These are phyloP conservation scores for Nidularia sp. DNA, from an alignment of 768 basidiomycete genomes.

Conservation along the genomic window DNA sequence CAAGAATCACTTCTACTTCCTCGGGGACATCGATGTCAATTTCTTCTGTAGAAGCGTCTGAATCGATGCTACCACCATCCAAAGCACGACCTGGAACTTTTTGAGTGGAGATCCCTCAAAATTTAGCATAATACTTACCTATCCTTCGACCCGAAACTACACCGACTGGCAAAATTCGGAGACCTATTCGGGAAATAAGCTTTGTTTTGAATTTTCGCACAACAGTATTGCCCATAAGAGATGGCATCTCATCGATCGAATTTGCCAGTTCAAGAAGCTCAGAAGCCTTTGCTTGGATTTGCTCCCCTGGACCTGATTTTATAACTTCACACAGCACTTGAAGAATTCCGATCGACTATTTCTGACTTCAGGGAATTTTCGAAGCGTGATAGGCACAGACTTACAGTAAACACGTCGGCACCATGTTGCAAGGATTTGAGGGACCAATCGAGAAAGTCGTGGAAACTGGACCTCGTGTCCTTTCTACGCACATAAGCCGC, in stretches of 20 bases:
- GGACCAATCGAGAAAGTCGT: constrained; percentile 49
- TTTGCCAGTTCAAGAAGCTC: constrained; percentile 42
- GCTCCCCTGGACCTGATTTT: constrained; percentile 57
- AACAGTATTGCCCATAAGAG: constrained; percentile 53
- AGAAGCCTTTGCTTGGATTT: constrained; percentile 38
- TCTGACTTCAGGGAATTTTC: too few relatives aligned
- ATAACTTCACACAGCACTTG: constrained; percentile 68
- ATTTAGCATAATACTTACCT: too few relatives aligned
- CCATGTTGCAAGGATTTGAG: constrained; percentile 30
- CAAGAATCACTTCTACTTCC: constrained; percentile 70
- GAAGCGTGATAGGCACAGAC: too few relatives aligned
- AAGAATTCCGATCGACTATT: constrained; percentile 70
- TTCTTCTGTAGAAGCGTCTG: constrained; percentile 15
- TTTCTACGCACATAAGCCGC: constrained; percentile 34
- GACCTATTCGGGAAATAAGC: constrained; percentile 58
- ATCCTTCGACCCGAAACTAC: constrained; percentile 28
- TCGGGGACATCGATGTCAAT: constrained; percentile 68
- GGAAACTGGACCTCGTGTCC: constrained; percentile 49
- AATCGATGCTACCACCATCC: constrained; percentile 14
- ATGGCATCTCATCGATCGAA: constrained; percentile 32
- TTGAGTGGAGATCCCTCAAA: too few relatives aligned
- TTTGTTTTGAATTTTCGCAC: constrained; percentile 70
- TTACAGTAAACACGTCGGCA: too few relatives aligned
- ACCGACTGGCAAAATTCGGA: constrained; percentile 55
- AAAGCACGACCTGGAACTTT: constrained; percentile 31